A percentile compares a stretch with the other conserved stretches of the same genome.
phyloP scores from a whole-genome alignment of 1,284 basidiomycete genomes.

The Tranzscheliella williamsii region DNA sequence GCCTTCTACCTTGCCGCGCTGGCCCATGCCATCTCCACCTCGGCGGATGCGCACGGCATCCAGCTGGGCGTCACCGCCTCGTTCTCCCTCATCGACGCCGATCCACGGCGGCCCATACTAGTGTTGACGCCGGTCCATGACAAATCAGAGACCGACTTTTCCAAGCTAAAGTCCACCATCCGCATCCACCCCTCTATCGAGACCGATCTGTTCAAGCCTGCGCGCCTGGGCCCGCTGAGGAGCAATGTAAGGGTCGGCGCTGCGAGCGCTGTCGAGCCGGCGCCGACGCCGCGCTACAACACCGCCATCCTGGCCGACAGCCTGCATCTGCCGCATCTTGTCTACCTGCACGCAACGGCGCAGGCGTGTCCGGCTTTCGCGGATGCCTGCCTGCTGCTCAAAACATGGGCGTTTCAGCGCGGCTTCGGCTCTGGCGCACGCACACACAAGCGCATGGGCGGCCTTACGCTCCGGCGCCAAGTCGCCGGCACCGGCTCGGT shows the following conservation, averaged over 20 bases:
- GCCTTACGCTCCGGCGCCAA: conserved; percentile 21
- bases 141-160: conserved; percentile 68
- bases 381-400: conserved; percentile 78
- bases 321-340: conserved; percentile 71
- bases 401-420: conserved; percentile 87
- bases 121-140: conserved; percentile 68
- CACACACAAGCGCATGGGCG: conserved; percentile 59
- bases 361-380: conserved; percentile 70
- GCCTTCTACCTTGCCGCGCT: conserved; percentile 86
- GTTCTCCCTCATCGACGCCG: conserved; percentile 70
- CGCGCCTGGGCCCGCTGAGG: conserved; percentile 71
- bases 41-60: conserved; percentile 48
- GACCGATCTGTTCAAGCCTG: conserved; percentile 68
- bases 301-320: conserved; percentile 72
- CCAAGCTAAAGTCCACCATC: conserved; percentile 72
- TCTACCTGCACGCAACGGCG: conserved; percentile 72
- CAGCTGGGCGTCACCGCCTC: conserved; percentile 67
- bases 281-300: conserved; percentile 76
- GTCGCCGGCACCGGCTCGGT: conserved; percentile 65
- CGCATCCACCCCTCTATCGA: conserved; percentile 75
- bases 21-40: conserved; percentile 68
- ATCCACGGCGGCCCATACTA: conserved; percentile 73
- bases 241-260: conserved; percentile 63
- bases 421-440: conserved; percentile 67
- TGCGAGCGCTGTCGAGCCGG: conserved; percentile 9